Evolutionary conservation across 257 asterid species (phyloP).

Genomic region (Euphrasia confusa): DNA sequence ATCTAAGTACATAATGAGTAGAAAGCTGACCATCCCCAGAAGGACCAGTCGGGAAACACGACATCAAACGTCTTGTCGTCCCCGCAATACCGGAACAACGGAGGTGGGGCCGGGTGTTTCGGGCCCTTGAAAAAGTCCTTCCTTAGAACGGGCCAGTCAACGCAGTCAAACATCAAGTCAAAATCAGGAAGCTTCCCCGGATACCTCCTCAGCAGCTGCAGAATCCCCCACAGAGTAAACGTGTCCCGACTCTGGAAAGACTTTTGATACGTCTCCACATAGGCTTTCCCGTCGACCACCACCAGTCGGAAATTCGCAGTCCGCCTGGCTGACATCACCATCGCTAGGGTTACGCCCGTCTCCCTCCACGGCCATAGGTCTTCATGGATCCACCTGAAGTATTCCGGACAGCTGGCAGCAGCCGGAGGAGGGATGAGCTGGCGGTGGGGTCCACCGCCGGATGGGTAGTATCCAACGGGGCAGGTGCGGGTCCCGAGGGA

Average conservation of each 20-base stretch:
- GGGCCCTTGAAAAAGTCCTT: constrained; percentile 27
- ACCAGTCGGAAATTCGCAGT: constrained; percentile 69
- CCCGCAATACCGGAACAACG: constrained; percentile 70
- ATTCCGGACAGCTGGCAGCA: constrained; percentile 54
- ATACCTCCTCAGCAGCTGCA: constrained; percentile 61
- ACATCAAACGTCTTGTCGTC: constrained; percentile 44
- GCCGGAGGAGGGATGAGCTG: too few relatives aligned
- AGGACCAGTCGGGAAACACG: constrained; percentile 88
- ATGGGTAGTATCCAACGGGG: constrained; percentile 58
- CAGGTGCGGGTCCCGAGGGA: constrained; percentile 43
- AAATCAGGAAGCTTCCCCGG: constrained; percentile 73
- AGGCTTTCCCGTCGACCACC: constrained; percentile 53
- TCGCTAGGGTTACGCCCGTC: constrained; percentile 54
- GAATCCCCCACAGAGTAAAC: constrained; percentile 75
- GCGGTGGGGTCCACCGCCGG: too few relatives aligned
- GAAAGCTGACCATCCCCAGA: constrained; percentile 99
- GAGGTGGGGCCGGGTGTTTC: constrained; percentile 41
- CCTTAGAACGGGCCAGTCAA: constrained; percentile 59
- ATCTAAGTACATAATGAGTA: too few relatives aligned
- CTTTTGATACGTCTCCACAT: constrained; percentile 41
- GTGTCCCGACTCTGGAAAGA: constrained; percentile 57
- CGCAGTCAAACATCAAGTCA: constrained; percentile 77
- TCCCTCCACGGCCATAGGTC: constrained; percentile 66
- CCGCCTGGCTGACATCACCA: constrained; percentile 48
- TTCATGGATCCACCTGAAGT: constrained; percentile 72